phyloP scores from a whole-genome alignment of 2,329 filamentous ascomycete species.

The Thermoascus crustaceus region DNA sequence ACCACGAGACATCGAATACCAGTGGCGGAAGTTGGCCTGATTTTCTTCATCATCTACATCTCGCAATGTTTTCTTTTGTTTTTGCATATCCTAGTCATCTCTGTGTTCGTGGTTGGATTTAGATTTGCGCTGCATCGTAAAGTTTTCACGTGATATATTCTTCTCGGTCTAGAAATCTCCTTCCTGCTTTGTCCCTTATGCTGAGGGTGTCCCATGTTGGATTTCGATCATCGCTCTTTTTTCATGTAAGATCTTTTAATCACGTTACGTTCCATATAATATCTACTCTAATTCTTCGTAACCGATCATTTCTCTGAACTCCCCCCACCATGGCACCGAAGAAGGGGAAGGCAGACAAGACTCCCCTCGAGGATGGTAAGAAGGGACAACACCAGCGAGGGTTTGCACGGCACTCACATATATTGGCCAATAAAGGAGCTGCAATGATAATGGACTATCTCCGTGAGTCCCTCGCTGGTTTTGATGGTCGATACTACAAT shows the following conservation, averaged over 20 bases:
- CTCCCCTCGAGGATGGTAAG: slow-evolving; percentile 23
- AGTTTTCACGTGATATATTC: too few relatives aligned
- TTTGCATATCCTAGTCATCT: too few relatives aligned
- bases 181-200: too few relatives aligned
- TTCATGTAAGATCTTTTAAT: background rate
- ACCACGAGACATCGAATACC: too few relatives aligned
- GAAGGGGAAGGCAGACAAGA: slow-evolving; percentile 30
- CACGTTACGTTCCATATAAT: background rate
- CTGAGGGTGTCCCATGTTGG: background rate
- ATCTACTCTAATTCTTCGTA: too few relatives aligned
- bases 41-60: too few relatives aligned
- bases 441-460: slow-evolving; percentile 44
- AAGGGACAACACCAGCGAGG: slow-evolving; percentile 2
- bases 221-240: background rate
- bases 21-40: too few relatives aligned
- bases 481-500: background rate
- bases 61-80: too few relatives aligned
- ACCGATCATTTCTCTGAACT: slow-evolving; percentile 1
- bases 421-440: slow-evolving; percentile 21
- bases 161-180: too few relatives aligned
- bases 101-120: too few relatives aligned
- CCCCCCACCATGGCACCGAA: slow-evolving; percentile 31
- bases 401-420: background rate
- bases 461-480: slow-evolving; percentile 28
- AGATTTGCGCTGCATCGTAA: too few relatives aligned